These are phyloP conservation scores for Phytophthora europaea DNA, from an alignment of 352 stramenopile genomes.

Conservation along the genomic window DNA sequence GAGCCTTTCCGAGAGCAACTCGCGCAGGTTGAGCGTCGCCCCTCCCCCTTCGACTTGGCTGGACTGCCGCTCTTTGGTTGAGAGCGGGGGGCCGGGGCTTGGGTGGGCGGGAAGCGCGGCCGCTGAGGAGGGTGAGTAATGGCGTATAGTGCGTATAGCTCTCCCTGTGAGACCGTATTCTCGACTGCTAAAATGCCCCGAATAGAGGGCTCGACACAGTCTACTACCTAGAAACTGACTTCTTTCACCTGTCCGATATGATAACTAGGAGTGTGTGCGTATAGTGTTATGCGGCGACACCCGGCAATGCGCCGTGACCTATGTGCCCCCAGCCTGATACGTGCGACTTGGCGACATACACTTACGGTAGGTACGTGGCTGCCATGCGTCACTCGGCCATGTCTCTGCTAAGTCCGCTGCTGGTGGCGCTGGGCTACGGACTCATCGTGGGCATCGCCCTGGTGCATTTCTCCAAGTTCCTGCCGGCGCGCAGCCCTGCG, in stretches of 20 bases:
- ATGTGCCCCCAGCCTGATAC: slow-evolving; percentile 11
- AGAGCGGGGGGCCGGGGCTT: slow-evolving; percentile 17
- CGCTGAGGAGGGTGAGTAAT: slow-evolving; percentile 16
- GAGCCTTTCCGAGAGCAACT: neutral
- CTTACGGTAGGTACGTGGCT: too few relatives aligned
- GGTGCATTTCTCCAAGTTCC: slow-evolving; percentile 48
- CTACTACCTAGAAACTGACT: neutral
- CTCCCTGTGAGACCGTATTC: slow-evolving; percentile 17
- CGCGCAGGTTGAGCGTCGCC: neutral
- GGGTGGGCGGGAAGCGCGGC: slow-evolving; percentile 30
- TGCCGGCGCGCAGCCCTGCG: slow-evolving; percentile 14
- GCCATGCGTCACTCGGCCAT: neutral
- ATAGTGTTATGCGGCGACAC: neutral
- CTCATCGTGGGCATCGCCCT: slow-evolving; percentile 39
- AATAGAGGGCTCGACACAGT: slow-evolving; percentile 2
- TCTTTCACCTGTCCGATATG: neutral
- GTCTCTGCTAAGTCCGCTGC: slow-evolving; percentile 24
- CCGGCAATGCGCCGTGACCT: slow-evolving; percentile 14
- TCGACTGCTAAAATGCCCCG: slow-evolving; percentile 27
- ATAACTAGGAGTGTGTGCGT: neutral
- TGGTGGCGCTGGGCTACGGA: slow-evolving; percentile 43
- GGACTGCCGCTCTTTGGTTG: slow-evolving; percentile 28
- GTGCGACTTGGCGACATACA: slow-evolving; percentile 32
- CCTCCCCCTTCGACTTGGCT: neutral
- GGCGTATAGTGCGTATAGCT: slow-evolving; percentile 31